phyloP scores from a whole-genome alignment of 2,329 filamentous ascomycete genomes.

The Hymenoscyphus albidus region DNA sequence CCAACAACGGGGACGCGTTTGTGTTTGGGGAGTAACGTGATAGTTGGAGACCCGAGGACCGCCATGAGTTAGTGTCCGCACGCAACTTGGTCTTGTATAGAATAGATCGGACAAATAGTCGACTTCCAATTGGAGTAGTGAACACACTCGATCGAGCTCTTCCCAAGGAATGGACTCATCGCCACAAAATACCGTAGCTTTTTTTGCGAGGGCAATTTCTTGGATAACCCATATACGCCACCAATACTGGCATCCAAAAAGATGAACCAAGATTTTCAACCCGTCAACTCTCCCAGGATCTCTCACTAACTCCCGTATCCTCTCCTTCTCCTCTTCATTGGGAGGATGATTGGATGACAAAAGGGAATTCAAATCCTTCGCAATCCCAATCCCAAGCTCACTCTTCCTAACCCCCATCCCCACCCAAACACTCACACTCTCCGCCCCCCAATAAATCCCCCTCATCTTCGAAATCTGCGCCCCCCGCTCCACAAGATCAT shows the following conservation, averaged over 20 bases:
- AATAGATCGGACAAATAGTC: conserved; percentile 18
- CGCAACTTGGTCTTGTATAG: conserved; percentile 20
- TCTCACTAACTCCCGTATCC: conserved; percentile 16
- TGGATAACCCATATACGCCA: conserved; percentile 43
- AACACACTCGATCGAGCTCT: conserved; percentile 32
- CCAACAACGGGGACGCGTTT: conserved; percentile 24
- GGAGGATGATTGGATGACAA: too few relatives aligned
- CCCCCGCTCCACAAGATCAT: conserved; percentile 39
- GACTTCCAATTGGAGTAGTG: conserved; percentile 20
- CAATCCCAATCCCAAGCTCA: conserved; percentile 19
- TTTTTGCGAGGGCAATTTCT: conserved; percentile 37
- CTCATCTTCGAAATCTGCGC: conserved; percentile 16
- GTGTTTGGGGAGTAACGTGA: conserved; percentile 21
- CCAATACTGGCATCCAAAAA: conserved; percentile 41
- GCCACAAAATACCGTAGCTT: conserved; percentile 39
- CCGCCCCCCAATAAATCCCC: conserved; percentile 14
- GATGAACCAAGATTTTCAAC: conserved; percentile 34
- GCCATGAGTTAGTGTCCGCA: conserved; percentile 23
- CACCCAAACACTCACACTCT: conserved; percentile 10
- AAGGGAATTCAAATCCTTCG: conserved; percentile 18
- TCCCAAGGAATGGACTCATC: conserved; percentile 36
- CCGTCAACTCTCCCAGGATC: conserved; percentile 12
- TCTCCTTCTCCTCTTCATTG: conserved; percentile 6
- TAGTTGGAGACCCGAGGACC: conserved; percentile 26
- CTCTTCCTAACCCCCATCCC: conserved; percentile 14